phyloP scores from a whole-genome alignment of 768 basidiomycete genomes.

The Pleurotus citrinopileatus region DNA sequence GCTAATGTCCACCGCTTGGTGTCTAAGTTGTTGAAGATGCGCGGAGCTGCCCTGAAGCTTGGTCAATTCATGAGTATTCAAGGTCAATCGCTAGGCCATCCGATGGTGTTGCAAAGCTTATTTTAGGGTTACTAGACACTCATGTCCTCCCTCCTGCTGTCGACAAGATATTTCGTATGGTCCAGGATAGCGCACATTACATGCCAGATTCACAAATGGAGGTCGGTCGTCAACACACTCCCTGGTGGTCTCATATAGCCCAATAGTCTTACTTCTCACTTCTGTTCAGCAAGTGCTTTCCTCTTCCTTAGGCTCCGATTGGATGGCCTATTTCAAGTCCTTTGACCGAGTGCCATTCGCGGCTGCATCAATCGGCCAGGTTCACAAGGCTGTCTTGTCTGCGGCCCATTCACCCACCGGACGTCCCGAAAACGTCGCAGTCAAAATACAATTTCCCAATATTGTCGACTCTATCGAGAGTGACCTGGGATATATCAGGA shows the following conservation, averaged over 20 bases:
- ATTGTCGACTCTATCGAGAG: slow-evolving; percentile 83
- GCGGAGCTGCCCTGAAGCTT: slow-evolving; percentile 93
- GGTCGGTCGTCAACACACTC: slow-evolving; percentile 37
- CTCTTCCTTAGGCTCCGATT: slow-evolving; percentile 70
- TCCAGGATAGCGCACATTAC: slow-evolving; percentile 95
- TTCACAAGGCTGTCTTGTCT: slow-evolving; percentile 61
- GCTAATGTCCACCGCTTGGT: slow-evolving; percentile 89
- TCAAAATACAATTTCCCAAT: slow-evolving; percentile 95
- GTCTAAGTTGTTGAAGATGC: slow-evolving; percentile 90
- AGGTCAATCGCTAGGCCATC: slow-evolving; percentile 34
- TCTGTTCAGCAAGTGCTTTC: slow-evolving; percentile 61
- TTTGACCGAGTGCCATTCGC: slow-evolving; percentile 91
- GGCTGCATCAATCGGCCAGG: slow-evolving; percentile 96
- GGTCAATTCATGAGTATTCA: slow-evolving; percentile 99
- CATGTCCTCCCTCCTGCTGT: slow-evolving; percentile 85
- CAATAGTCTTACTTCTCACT: slow-evolving; percentile 1
- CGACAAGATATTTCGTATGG: slow-evolving; percentile 83
- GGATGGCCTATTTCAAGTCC: slow-evolving; percentile 65
- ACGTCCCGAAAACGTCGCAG: slow-evolving; percentile 57
- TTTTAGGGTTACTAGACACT: slow-evolving; percentile 55
- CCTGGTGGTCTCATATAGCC: not conserved
- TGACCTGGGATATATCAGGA: slow-evolving; percentile 82
- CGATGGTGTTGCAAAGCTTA: not conserved
- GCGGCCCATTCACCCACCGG: slow-evolving; percentile 33
- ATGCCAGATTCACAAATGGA: slow-evolving; percentile 99